phyloP scores from a whole-genome alignment of 768 basidiomycete species.

The Leucocoprinus leucothites region DNA sequence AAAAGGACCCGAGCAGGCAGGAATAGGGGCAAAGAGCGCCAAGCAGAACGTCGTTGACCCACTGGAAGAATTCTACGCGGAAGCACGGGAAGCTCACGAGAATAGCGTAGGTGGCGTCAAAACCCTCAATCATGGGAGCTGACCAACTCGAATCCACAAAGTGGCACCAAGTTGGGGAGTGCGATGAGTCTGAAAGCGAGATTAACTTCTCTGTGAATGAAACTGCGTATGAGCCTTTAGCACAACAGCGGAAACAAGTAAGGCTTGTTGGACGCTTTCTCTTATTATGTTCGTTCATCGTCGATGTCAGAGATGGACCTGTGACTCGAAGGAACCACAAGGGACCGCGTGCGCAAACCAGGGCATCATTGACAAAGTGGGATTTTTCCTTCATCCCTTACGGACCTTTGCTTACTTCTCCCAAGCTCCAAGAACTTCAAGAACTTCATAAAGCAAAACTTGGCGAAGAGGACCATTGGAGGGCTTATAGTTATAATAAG shows the following conservation, averaged over 20 bases:
- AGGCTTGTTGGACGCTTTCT: too few relatives aligned
- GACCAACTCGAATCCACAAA: slow-evolving; percentile 12
- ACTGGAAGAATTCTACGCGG: slow-evolving; percentile 59
- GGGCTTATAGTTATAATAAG: slow-evolving; percentile 62
- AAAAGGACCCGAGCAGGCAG: not conserved
- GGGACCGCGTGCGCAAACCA: slow-evolving; percentile 53
- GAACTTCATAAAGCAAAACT: slow-evolving; percentile 60
- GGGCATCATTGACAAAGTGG: slow-evolving; percentile 70
- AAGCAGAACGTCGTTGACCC: slow-evolving; percentile 39
- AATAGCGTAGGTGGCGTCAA: not conserved
- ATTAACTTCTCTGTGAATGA: not conserved
- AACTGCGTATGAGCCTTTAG: not conserved
- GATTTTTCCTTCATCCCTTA: not conserved
- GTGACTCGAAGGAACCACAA: slow-evolving; percentile 47
- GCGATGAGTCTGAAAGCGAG: slow-evolving; percentile 29
- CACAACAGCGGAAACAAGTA: not conserved
- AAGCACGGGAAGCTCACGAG: slow-evolving; percentile 44
- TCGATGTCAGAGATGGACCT: slow-evolving; percentile 55
- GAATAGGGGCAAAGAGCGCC: not conserved
- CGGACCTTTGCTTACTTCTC: not conserved
- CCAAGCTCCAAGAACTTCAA: slow-evolving; percentile 64
- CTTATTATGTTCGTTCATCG: not conserved
- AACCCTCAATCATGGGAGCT: not conserved
- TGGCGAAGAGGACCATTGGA: slow-evolving; percentile 64
- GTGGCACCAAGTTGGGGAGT: slow-evolving; percentile 35